Evolutionary conservation across 192 early-diverging fungal genomes (phyloP), one percentile per base, ranked within the genome.

Genomic region (Chytriomyces confervae): DNA sequence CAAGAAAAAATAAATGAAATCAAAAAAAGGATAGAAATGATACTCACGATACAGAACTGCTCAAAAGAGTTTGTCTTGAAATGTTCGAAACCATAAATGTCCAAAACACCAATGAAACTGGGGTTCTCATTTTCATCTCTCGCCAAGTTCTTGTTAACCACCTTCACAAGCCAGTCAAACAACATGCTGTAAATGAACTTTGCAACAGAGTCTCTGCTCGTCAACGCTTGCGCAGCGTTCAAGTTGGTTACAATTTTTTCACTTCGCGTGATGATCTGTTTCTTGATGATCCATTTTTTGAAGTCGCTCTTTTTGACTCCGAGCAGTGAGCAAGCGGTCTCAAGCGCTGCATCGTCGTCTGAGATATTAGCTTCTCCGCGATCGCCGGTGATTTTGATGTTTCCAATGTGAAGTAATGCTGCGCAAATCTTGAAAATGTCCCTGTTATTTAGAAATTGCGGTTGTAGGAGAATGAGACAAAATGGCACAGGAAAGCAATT

Each of bases 1-100:
- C 51, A 57, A 57, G 51, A 13, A 57, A 5, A 24, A 0, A 72
- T n/a, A n/a, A 24, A 29, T 36, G n/a, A n/a, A n/a, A n/a, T n/a
- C n/a, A 4, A 60, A 74, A 47, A 63, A 27, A 27, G 24, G 24
- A 27, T 27, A 27, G 5, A 46, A 63, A 61, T 7, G 24, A 7
- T 4, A 63, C 66, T 61, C 63, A 74, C 72, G 67, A 99, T 97
- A 89, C 97, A 99, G 84, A 98, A 98, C 88, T 99, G 97, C 86
- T 99, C 97, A 76, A 99, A 99, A 24, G 96, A 98, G 87, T 99
- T 99, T 86, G 96, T 97, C 85, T 95, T 93, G 83, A 99, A 99
- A 80, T 98, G 96, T 83, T 99, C 97, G 82, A 99, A 99, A 61
- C 89, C 97, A 79, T 98, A 99, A 77, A 99, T 99, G 90, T 99